Evolutionary conservation across 345 rosid species (phyloP).

Genomic region (Hirschfeldia incana): DNA sequence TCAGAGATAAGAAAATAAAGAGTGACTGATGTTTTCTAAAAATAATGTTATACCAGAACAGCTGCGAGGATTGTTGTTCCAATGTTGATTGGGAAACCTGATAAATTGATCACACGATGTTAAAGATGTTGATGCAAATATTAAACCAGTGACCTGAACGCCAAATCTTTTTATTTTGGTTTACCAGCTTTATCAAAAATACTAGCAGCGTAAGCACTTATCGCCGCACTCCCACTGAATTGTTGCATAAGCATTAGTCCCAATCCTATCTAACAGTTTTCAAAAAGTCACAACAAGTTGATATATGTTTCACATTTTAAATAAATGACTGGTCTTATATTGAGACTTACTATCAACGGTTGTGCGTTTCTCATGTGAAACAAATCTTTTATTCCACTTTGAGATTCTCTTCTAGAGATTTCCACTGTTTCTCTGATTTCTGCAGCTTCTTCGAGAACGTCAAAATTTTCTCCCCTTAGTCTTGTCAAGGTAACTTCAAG

Average conservation of each 20-base stretch:
- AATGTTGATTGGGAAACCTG: constrained; percentile 32
- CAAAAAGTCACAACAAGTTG: not conserved
- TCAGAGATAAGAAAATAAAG: not conserved
- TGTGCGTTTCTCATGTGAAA: constrained; percentile 32
- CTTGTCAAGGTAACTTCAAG: constrained; percentile 32
- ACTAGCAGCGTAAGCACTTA: constrained; percentile 36
- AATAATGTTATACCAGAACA: constrained; percentile 23
- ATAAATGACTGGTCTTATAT: not conserved
- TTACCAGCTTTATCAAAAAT: constrained; percentile 41
- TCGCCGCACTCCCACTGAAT: constrained; percentile 39
- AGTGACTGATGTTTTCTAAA: not conserved
- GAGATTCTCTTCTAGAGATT: constrained; percentile 29
- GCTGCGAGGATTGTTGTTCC: constrained; percentile 39
- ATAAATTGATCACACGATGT: not conserved
- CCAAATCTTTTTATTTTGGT: no score
- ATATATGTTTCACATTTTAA: not conserved
- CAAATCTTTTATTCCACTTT: constrained; percentile 29
- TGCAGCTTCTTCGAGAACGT: constrained; percentile 31
- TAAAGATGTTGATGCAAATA: not conserved
- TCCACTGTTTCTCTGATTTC: constrained; percentile 38
- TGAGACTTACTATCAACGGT: constrained; percentile 26
- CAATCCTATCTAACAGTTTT: constrained; percentile 36
- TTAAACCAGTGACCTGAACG: not conserved
- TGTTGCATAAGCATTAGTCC: constrained; percentile 43
- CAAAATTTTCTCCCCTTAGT: constrained; percentile 40